Evolutionary conservation across 352 stramenopile species (phyloP).

Genomic region (Pythium myriotylum): DNA sequence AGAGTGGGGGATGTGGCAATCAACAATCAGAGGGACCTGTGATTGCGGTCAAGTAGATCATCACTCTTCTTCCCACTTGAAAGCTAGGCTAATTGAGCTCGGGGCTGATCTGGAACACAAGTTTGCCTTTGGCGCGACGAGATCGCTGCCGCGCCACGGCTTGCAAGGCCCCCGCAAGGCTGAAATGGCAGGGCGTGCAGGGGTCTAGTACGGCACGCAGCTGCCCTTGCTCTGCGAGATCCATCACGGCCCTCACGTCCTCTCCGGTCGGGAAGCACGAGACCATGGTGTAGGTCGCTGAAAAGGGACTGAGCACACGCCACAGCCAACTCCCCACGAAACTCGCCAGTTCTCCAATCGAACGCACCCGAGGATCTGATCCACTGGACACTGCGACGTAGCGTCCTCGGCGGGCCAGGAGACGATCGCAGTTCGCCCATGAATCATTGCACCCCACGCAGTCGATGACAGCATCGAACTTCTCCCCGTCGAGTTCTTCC

Average conservation of each 20-base stretch:
- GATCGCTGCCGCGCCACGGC: constrained; percentile 67
- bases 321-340: constrained; percentile 28
- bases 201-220: constrained; percentile 66
- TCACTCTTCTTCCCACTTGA: not conserved
- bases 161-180: constrained; percentile 44
- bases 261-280: constrained; percentile 34
- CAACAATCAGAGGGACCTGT: too few species aligned
- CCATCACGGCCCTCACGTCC: constrained; percentile 47
- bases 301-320: constrained; percentile 39
- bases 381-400: constrained; percentile 45
- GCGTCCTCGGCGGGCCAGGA: constrained; percentile 22
- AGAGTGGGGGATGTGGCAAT: too few species aligned
- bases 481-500: constrained; percentile 30
- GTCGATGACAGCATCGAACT: constrained; percentile 48
- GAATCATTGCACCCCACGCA: constrained; percentile 41
- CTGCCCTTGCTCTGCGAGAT: constrained; percentile 46
- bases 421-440: constrained; percentile 34
- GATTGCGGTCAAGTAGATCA: not conserved
- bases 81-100: constrained; percentile 17
- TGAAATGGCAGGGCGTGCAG: constrained; percentile 67
- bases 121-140: constrained; percentile 76
- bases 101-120: constrained; percentile 58
- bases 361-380: constrained; percentile 28
- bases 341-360: constrained; percentile 28
- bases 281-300: constrained; percentile 36